A percentile compares a stretch with the other conserved stretches of the same genome.
Evolutionary conservation across 345 rosid species (phyloP).

Genomic region (Corchorus capsularis): DNA sequence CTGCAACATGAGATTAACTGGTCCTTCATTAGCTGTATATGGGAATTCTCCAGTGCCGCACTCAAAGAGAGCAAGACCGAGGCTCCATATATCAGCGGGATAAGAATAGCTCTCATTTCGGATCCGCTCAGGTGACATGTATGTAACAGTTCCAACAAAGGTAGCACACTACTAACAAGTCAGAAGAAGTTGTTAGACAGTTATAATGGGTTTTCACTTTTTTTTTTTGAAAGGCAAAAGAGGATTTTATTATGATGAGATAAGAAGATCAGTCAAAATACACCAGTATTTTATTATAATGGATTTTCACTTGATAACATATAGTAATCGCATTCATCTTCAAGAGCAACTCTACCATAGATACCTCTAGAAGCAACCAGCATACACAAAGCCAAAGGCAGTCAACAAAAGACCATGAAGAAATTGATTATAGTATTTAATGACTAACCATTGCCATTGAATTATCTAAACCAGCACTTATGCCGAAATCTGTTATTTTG

Average conservation of each 20-base stretch:
- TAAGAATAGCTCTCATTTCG: constrained; percentile 81
- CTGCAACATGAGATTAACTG: constrained; percentile 95
- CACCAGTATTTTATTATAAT: background rate
- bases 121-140: constrained; percentile 97
- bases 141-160: constrained; percentile 97
- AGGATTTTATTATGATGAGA: too few relatives aligned
- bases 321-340: background rate
- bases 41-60: constrained; percentile 98
- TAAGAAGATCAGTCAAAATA: too few relatives aligned
- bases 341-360: background rate
- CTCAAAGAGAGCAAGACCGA: constrained; percentile 93
- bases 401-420: constrained; percentile 12
- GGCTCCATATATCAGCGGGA: constrained; percentile 99
- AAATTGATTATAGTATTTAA: background rate
- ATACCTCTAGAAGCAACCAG: constrained; percentile 7
- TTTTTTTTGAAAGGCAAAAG: too few relatives aligned
- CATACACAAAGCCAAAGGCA: background rate
- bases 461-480: constrained; percentile 95
- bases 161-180: constrained; percentile 80
- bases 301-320: background rate
- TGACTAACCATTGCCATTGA: constrained; percentile 90
- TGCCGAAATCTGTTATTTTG: constrained; percentile 95
- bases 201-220: too few relatives aligned
- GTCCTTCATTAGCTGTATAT: constrained; percentile 83
- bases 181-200: constrained; percentile 20